Percentiles rank a stretch among this genome's conserved stretches.
These are phyloP conservation scores for Podospora australis DNA, from an alignment of 495 filamentous ascomycete genomes.

Conservation along the genomic window DNA sequence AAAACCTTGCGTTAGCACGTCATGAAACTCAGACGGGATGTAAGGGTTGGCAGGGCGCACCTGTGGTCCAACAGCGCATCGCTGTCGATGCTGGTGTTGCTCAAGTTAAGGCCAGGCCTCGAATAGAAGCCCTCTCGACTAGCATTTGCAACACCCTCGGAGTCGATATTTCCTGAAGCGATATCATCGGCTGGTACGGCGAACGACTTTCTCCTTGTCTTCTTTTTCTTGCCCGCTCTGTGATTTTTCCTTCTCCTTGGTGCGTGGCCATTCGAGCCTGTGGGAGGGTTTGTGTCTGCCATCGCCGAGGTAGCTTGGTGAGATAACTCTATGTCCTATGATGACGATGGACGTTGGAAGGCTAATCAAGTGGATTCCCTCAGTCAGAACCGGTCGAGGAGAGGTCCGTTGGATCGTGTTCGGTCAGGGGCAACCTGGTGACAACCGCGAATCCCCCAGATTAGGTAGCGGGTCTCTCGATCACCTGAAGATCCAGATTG, in stretches of 20 bases:
- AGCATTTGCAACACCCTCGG: conserved; percentile 28
- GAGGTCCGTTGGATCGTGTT: background rate
- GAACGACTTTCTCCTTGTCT: conserved; percentile 58
- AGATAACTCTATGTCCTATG: background rate
- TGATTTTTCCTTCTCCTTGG: conserved; percentile 34
- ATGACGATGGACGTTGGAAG: background rate
- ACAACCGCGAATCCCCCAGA: too few species aligned
- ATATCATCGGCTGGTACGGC: conserved; percentile 44
- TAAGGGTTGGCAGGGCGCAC: conserved; percentile 40
- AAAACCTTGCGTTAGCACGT: too few species aligned
- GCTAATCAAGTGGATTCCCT: background rate
- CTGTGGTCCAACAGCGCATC: conserved; percentile 74
- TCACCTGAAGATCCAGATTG: too few species aligned
- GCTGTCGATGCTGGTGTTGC: conserved; percentile 76
- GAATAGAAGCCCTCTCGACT: conserved; percentile 50
- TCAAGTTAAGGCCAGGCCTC: conserved; percentile 52
- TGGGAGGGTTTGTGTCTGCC: conserved; percentile 1
- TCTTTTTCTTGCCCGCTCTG: conserved; percentile 53
- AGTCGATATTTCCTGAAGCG: conserved; percentile 29
- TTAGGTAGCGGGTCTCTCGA: too few species aligned
- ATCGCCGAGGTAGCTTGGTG: background rate
- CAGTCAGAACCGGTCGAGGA: background rate
- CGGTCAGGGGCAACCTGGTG: background rate
- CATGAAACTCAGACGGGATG: too few species aligned
- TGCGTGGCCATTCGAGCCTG: conserved; percentile 6